Conservation (phyloP, 331 rosid genomes). For the Prunus yedoensis region DNA sequence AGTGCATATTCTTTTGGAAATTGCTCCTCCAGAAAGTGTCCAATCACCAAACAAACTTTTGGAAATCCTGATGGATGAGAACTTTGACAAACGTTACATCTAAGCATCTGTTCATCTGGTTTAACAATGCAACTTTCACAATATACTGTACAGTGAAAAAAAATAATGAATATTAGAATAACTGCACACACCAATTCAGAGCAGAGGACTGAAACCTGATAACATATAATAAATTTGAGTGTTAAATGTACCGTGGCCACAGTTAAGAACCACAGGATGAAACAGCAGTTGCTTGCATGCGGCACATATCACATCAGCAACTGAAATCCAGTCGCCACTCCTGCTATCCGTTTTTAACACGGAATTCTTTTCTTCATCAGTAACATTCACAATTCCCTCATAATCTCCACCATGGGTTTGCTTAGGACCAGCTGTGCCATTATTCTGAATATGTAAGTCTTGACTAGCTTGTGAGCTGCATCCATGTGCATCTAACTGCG, state of each 20-base stretch:
- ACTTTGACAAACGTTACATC: slow-evolving; percentile 71
- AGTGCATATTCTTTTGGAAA: slow-evolving; percentile 68
- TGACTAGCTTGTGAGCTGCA: slow-evolving; percentile 37
- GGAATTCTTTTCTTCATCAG: slow-evolving; percentile 25
- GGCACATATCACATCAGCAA: slow-evolving; percentile 58
- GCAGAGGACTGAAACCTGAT: neutral
- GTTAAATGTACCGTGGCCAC: slow-evolving; percentile 71
- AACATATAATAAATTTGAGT: neutral
- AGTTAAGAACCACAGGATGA: slow-evolving; percentile 72
- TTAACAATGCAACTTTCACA: slow-evolving; percentile 63
- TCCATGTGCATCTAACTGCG: slow-evolving; percentile 56
- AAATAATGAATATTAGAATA: slow-evolving; percentile 4
- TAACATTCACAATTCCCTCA: slow-evolving; percentile 28
- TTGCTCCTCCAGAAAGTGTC: slow-evolving; percentile 57
- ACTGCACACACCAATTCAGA: slow-evolving; percentile 16
- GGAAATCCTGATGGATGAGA: slow-evolving; percentile 72
- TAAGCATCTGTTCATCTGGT: slow-evolving; percentile 49
- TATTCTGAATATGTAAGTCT: slow-evolving; percentile 24
- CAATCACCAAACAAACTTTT: slow-evolving; percentile 73
- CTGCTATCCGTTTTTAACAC: slow-evolving; percentile 24
- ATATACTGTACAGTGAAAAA: slow-evolving; percentile 43
- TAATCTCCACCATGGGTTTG: slow-evolving; percentile 26
- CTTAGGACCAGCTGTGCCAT: slow-evolving; percentile 13
- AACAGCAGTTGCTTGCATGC: slow-evolving; percentile 61
- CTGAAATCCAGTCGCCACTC: slow-evolving; percentile 31